These are phyloP conservation scores for Nigrograna mackinnonii DNA, from an alignment of 2,329 filamentous ascomycete species.

Conservation along the genomic window DNA sequence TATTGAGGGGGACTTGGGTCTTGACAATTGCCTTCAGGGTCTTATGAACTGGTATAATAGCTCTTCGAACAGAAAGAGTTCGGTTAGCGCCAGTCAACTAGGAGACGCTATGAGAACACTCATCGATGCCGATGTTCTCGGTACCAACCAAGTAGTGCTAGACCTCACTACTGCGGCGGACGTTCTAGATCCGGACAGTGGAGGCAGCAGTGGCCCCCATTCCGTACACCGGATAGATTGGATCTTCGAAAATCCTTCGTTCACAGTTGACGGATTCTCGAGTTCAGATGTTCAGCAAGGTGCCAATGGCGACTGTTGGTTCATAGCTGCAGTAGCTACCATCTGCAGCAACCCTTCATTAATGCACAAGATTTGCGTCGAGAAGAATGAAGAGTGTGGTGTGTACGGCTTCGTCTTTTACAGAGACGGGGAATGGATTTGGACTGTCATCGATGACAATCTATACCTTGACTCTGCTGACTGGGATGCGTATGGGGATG, in stretches of 20 bases:
- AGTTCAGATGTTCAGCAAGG: slow-evolving; percentile 81
- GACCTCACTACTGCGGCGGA: slow-evolving; percentile 61
- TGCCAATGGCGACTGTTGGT: slow-evolving; percentile 80
- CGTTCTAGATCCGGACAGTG: slow-evolving; percentile 47
- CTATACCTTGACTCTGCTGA: slow-evolving; percentile 77
- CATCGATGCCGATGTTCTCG: slow-evolving; percentile 21
- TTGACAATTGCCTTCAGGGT: slow-evolving; percentile 32
- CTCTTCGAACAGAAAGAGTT: slow-evolving; percentile 53
- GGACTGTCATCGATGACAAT: slow-evolving; percentile 89
- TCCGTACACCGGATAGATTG: slow-evolving; percentile 55
- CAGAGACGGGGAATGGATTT: slow-evolving; percentile 71
- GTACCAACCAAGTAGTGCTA: slow-evolving; percentile 11
- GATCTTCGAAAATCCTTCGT: slow-evolving; percentile 75
- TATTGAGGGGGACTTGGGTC: slow-evolving; percentile 71
- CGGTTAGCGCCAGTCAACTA: slow-evolving; percentile 15
- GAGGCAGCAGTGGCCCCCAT: slow-evolving; percentile 12
- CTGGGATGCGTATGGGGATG: slow-evolving; percentile 74
- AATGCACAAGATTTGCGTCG: slow-evolving; percentile 75
- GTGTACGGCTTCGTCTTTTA: slow-evolving; percentile 88
- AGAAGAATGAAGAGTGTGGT: slow-evolving; percentile 70
- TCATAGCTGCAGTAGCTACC: slow-evolving; percentile 78
- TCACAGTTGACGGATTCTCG: slow-evolving; percentile 75
- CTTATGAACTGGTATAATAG: slow-evolving; percentile 46
- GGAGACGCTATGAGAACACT: slow-evolving; percentile 29
- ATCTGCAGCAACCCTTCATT: slow-evolving; percentile 72